Evolutionary conservation across 768 basidiomycete genomes (phyloP).

Genomic region (Agrocybe praecox): DNA sequence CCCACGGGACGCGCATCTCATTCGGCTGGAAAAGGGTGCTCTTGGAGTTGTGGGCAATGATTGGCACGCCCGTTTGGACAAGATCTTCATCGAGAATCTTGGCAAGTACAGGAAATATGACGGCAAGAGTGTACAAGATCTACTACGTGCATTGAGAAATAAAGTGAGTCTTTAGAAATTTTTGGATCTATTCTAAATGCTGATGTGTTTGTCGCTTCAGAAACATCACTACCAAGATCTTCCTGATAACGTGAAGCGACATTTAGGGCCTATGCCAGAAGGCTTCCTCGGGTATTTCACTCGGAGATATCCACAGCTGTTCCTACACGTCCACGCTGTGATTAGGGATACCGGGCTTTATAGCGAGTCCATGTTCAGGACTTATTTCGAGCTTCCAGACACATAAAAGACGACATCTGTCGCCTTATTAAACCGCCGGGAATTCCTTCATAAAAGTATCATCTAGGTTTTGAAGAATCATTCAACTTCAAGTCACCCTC

Average conservation of each 20-base stretch:
- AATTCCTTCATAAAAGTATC: background rate
- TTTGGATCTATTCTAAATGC: conserved; percentile 3
- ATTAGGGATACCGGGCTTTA: conserved; percentile 72
- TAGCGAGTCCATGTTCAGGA: conserved; percentile 87
- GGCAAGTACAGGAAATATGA: conserved; percentile 99
- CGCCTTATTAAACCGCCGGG: background rate
- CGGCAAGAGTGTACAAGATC: conserved; percentile 85
- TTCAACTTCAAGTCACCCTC: background rate
- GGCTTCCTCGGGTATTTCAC: conserved; percentile 96
- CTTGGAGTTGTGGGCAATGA: conserved; percentile 80
- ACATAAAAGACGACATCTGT: background rate
- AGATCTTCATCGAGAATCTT: conserved; percentile 88
- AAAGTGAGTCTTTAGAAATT: conserved; percentile 59
- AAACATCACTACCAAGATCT: conserved; percentile 99
- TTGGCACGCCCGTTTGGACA: conserved; percentile 88
- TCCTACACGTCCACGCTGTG: conserved; percentile 91
- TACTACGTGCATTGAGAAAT: conserved; percentile 90
- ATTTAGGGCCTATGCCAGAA: conserved; percentile 88
- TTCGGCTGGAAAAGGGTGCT: conserved; percentile 75
- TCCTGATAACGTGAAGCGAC: conserved; percentile 86
- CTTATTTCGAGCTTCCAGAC: conserved; percentile 79
- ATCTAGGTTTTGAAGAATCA: background rate
- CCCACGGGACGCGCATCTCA: conserved; percentile 76
- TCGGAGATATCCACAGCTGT: conserved; percentile 84
- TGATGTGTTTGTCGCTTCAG: conserved; percentile 36